Percentiles rank a stretch among this genome's conserved stretches.
Evolutionary conservation across 1,284 basidiomycete species (phyloP).

Genomic region (Flammula alnicola): DNA sequence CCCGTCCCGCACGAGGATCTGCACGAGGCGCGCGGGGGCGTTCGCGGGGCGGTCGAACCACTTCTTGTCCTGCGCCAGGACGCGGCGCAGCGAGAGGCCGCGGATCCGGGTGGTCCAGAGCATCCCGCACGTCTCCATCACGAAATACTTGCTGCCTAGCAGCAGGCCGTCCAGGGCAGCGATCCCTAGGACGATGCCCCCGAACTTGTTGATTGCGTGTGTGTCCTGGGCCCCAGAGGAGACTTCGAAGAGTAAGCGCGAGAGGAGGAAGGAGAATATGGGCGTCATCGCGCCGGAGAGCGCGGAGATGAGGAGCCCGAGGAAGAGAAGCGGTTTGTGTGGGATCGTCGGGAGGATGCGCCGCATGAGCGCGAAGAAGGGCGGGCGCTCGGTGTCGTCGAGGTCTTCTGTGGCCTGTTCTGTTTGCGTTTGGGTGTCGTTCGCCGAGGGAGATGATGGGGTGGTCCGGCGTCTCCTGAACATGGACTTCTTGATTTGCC

Average conservation of each 20-base stretch:
- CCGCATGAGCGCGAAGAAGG: constrained; percentile 56
- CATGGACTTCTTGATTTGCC: background rate
- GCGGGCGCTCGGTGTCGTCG: constrained; percentile 28
- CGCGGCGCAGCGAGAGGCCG: constrained; percentile 54
- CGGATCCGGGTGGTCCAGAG: constrained; percentile 81
- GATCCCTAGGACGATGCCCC: constrained; percentile 72
- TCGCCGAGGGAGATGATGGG: constrained; percentile 9
- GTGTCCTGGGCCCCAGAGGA: constrained; percentile 70
- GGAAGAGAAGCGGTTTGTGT: constrained; percentile 67
- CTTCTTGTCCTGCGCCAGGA: constrained; percentile 86
- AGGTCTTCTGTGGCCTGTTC: constrained; percentile 18
- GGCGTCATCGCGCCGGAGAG: constrained; percentile 86
- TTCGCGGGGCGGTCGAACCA: constrained; percentile 86
- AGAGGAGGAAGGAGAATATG: constrained; percentile 89
- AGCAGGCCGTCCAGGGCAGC: constrained; percentile 79
- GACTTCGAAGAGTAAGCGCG: constrained; percentile 80
- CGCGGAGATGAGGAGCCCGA: constrained; percentile 72
- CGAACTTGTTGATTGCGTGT: constrained; percentile 70
- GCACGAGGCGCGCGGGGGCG: constrained; percentile 69
- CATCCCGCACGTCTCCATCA: constrained; percentile 78
- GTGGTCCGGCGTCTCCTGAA: constrained; percentile 4
- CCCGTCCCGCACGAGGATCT: constrained; percentile 86
- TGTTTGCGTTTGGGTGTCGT: too few relatives aligned
- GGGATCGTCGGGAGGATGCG: constrained; percentile 78
- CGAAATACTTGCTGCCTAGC: constrained; percentile 74